Evolutionary conservation across 371 early-diverging fungal species (phyloP).

Genomic region (Circinella umbellata): DNA sequence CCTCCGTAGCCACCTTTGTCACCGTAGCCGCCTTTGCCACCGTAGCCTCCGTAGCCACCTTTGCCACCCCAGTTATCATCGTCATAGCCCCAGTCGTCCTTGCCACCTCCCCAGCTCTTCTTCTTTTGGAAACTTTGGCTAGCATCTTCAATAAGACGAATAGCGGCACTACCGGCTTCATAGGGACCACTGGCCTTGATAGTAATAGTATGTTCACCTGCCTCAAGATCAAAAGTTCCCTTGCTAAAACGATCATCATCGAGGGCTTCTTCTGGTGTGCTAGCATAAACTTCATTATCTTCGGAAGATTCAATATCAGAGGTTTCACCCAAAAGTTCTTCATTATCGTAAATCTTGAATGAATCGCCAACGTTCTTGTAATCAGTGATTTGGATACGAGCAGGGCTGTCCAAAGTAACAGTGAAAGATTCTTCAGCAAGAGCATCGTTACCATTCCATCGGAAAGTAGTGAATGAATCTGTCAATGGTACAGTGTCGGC

Average conservation of each 20-base stretch:
- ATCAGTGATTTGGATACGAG: constrained; percentile 46
- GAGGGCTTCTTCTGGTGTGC: constrained; percentile 52
- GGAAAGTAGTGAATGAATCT: constrained; percentile 37
- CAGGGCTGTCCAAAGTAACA: constrained; percentile 32
- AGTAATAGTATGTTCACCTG: constrained; percentile 49
- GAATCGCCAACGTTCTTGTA: constrained; percentile 53
- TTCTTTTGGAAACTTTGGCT: constrained; percentile 22
- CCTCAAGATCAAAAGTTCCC: constrained; percentile 41
- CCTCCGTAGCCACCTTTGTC: neutral
- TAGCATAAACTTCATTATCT: constrained; percentile 40
- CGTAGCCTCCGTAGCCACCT: neutral
- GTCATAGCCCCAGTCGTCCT: neutral
- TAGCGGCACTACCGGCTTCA: constrained; percentile 54
- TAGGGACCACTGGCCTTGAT: constrained; percentile 49
- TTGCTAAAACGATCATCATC: constrained; percentile 43
- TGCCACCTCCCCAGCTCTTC: constrained; percentile 7
- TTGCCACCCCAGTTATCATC: constrained; percentile 5
- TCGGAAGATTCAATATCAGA: constrained; percentile 28
- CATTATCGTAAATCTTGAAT: constrained; percentile 52
- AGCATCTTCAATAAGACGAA: constrained; percentile 33
- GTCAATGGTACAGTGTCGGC: constrained; percentile 12
- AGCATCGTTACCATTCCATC: constrained; percentile 44
- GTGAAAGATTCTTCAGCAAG: constrained; percentile 39
- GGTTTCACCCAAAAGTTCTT: constrained; percentile 38
- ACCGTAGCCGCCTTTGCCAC: neutral